Evolutionary conservation across 371 early-diverging fungal genomes (phyloP).

Genomic region (Rhizopus stolonifer): DNA sequence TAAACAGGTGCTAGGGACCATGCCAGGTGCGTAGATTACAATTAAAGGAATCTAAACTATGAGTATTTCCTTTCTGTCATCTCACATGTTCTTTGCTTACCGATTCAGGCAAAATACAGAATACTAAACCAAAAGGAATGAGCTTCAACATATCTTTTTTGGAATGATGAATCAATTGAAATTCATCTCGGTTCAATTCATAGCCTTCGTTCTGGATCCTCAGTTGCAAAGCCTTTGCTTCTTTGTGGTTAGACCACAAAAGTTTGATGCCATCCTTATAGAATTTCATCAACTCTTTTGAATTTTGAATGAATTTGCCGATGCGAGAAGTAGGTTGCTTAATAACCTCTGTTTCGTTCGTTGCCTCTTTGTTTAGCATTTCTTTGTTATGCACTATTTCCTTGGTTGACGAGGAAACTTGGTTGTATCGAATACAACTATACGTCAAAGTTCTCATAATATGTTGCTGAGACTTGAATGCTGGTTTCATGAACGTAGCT

Average conservation of each 20-base stretch:
- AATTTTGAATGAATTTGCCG: conserved; percentile 33
- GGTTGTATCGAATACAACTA: not conserved
- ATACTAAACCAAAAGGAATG: conserved; percentile 60
- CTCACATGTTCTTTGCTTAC: conserved; percentile 20
- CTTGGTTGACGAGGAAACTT: not conserved
- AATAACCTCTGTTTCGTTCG: not conserved
- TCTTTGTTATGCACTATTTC: not conserved
- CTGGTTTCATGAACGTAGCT: not conserved
- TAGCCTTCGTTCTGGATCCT: conserved; percentile 44
- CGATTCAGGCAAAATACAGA: conserved; percentile 60
- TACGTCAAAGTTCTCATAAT: conserved; percentile 9
- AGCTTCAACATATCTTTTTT: conserved; percentile 56
- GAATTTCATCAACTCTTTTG: conserved; percentile 43
- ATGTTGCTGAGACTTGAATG: not conserved
- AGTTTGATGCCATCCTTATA: conserved; percentile 64
- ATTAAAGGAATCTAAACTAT: conserved; percentile 55
- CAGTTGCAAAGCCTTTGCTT: conserved; percentile 30
- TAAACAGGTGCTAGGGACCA: conserved; percentile 65
- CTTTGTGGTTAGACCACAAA: conserved; percentile 58
- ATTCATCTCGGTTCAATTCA: conserved; percentile 48
- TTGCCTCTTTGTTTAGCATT: not conserved
- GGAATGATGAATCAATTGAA: conserved; percentile 50
- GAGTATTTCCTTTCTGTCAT: not conserved
- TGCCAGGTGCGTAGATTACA: conserved; percentile 58
- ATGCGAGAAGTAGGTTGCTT: conserved; percentile 18